These are phyloP conservation scores for Orbilia brochopaga DNA, from an alignment of 2,329 filamentous ascomycete species.

Conservation along the genomic window DNA sequence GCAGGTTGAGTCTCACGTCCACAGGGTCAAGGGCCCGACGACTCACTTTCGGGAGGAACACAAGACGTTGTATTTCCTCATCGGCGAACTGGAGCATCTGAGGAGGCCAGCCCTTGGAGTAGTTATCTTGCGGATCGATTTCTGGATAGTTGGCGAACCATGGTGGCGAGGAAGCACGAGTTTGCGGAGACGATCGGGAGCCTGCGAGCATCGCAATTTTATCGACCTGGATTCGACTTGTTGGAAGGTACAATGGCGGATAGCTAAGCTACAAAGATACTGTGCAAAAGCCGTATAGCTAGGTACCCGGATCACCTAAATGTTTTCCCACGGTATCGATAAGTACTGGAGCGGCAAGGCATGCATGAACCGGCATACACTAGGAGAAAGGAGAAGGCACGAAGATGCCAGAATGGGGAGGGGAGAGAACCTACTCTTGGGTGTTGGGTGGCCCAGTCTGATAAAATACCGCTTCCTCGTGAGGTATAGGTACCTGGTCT, in stretches of 20 bases:
- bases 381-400: not conserved
- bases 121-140: conserved; percentile 16
- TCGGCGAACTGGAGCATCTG: conserved; percentile 25
- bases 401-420: too few species aligned
- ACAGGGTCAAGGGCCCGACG: conserved; percentile 14
- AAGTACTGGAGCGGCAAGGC: conserved; percentile 13
- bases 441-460: conserved; percentile 11
- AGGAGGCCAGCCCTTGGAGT: conserved; percentile 37
- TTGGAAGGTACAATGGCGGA: not conserved
- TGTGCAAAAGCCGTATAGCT: not conserved
- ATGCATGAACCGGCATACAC: conserved; percentile 20
- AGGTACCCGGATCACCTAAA: not conserved
- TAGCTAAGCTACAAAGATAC: not conserved
- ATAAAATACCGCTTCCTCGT: conserved; percentile 6
- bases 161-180: conserved; percentile 30
- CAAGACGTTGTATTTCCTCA: conserved; percentile 23
- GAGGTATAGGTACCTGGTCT: not conserved
- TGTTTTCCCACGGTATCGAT: conserved; percentile 15
- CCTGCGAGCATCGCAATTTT: conserved; percentile 16
- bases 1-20: conserved; percentile 20
- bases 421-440: too few species aligned
- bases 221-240: not conserved
- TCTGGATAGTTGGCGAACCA: conserved; percentile 37
- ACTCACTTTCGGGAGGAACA: conserved; percentile 18
- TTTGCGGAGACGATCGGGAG: conserved; percentile 33